Conservation (phyloP, 1,284 basidiomycete genomes). For the Vanrija sp. region DNA sequence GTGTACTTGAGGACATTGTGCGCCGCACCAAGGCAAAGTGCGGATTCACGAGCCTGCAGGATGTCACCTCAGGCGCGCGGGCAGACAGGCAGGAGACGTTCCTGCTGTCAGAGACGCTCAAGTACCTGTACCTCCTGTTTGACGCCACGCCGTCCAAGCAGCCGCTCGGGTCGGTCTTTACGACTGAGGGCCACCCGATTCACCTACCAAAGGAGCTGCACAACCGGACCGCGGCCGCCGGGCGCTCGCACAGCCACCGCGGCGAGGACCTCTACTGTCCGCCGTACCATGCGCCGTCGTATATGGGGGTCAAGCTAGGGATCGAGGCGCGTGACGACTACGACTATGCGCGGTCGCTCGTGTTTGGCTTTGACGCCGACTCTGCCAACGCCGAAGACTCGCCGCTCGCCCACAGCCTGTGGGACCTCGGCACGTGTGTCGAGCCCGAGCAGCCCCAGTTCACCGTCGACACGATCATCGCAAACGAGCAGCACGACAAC, state of each 20-base stretch:
- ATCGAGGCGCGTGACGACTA: conserved; percentile 66
- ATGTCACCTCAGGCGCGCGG: conserved; percentile 66
- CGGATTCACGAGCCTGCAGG: conserved; percentile 74
- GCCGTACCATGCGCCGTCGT: conserved; percentile 56
- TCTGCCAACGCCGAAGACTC: conserved; percentile 14
- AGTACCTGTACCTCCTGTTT: conserved; percentile 89
- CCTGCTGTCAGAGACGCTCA: conserved; percentile 81
- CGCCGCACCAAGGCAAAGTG: conserved; percentile 72
- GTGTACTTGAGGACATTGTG: conserved; percentile 70
- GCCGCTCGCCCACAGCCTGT: conserved; percentile 51
- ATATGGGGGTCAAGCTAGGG: conserved; percentile 59
- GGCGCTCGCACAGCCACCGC: conserved; percentile 54
- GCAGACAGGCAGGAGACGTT: conserved; percentile 94
- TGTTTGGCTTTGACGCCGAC: conserved; percentile 48
- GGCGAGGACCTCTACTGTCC: conserved; percentile 69
- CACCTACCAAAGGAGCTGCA: conserved; percentile 53
- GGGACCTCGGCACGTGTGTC: conserved; percentile 66
- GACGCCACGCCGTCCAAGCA: conserved; percentile 76
- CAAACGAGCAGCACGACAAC: conserved; percentile 49
- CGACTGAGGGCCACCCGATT: conserved; percentile 90
- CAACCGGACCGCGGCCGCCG: conserved; percentile 47
- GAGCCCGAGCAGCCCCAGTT: conserved; percentile 65
- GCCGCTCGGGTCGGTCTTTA: conserved; percentile 65
- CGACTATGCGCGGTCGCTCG: conserved; percentile 70
- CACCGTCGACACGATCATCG: conserved; percentile 67